Conservation (phyloP, 73 alveolate genomes). For the Effrenium voratum region DNA sequence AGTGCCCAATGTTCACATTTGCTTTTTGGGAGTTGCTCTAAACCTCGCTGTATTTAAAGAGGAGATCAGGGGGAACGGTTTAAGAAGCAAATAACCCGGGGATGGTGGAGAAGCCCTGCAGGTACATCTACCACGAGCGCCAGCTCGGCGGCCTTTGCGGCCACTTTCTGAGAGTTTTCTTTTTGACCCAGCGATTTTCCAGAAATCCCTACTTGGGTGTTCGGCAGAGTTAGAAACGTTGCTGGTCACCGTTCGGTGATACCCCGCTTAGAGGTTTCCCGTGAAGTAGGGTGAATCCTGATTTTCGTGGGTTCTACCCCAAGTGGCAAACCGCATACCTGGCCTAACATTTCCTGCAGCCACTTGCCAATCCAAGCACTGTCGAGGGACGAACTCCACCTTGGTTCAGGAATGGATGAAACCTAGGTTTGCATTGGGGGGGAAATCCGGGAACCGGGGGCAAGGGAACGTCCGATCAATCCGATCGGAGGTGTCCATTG, state of each 20-base stretch:
- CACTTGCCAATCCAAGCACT: too few species aligned
- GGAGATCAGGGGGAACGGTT: neutral
- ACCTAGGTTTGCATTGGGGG: too few species aligned
- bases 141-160: constrained; percentile 82
- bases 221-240: too few species aligned
- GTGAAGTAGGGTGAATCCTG: too few species aligned
- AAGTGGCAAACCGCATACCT: too few species aligned
- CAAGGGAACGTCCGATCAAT: neutral
- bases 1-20: neutral
- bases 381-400: too few species aligned
- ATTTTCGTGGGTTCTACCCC: too few species aligned
- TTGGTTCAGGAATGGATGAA: neutral
- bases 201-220: too few species aligned
- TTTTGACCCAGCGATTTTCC: neutral
- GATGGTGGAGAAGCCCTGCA: neutral
- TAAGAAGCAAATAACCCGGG: neutral
- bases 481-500: constrained; percentile 51
- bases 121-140: constrained; percentile 78
- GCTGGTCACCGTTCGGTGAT: too few species aligned
- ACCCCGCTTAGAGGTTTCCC: too few species aligned
- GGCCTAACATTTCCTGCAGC: too few species aligned
- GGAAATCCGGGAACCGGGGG: neutral
- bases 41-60: neutral
- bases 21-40: neutral
- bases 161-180: neutral